Base-by-base conservation (phyloP, 148 eudicot genomes). In the Camellia granthamiana region DNA sequence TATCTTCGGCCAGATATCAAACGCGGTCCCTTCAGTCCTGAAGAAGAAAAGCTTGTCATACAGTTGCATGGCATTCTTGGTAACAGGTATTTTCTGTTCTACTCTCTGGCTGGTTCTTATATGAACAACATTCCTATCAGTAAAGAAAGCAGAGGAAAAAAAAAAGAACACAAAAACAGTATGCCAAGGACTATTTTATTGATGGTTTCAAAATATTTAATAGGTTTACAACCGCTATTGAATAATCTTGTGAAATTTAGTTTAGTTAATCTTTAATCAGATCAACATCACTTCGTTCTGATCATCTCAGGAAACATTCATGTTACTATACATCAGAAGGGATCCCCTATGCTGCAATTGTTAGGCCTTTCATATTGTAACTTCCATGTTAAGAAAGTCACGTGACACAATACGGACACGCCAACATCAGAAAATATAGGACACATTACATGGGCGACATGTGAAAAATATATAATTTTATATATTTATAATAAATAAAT, bases 21-120 rank as follows among this genome's bases (percentile, higher is more conserved):
- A 74, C 94, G 94, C 38, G 92, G 94, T 9, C 92, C 92, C 12
- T 91, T 89, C 65, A 91, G 84, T 71, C 72, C 80, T 10, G 92
- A 91, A 61, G 94, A 91, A 59, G 94, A 91, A 56, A 91, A 90
- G 75, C 92, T 89, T 67, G 92, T 91, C 42, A 88, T 91, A 47
- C 94, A 91, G 80, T 79, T 91, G 59, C 94, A 91, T 77, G 92
- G 87, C 56, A 90, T 91, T 75, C 83, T 91, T 77, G 94, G 94
- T 62, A 91, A 91, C 84, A 86, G 94, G 94, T 91, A 86, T 16
- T 2, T 42, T 19, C 30, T 55, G 47, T 18, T 77, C 13, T 49
- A 7, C 30, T 21, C 59, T 63, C 8, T 30, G 47, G 14, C 16
- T 82, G 58, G 15, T 51, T 52, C 38, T 72, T 52, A 16, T 47